Evolutionary conservation across 441 rosid species (phyloP).

Genomic region (Syzygium malaccense): DNA sequence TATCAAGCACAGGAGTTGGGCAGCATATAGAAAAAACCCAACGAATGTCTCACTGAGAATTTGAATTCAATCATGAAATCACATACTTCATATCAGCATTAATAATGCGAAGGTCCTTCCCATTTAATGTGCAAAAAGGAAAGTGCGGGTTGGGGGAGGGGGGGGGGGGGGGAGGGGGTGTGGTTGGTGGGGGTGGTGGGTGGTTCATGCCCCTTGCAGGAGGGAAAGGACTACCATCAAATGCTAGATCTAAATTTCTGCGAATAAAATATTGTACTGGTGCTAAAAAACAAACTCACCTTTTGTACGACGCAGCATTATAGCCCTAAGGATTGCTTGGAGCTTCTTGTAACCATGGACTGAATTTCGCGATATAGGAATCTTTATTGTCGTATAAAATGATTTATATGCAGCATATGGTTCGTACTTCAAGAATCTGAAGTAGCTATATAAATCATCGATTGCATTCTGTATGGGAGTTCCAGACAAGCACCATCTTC

Average conservation of each 20-base stretch:
- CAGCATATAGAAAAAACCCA: not conserved
- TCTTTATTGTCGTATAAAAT: constrained; percentile 60
- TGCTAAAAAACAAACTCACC: constrained; percentile 31
- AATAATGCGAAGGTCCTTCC: not conserved
- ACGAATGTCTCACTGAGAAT: not conserved
- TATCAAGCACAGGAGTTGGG: not conserved
- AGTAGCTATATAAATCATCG: constrained; percentile 92
- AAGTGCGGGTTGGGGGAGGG: too few species aligned
- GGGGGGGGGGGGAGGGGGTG: too few species aligned
- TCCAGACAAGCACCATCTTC: constrained; percentile 98
- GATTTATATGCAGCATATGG: constrained; percentile 73
- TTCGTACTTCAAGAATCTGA: constrained; percentile 85
- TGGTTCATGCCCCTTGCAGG: not conserved
- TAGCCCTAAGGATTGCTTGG: constrained; percentile 82
- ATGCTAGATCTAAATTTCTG: not conserved
- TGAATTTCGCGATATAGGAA: constrained; percentile 66
- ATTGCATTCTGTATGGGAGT: constrained; percentile 94
- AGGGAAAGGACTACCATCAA: not conserved
- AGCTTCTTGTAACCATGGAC: constrained; percentile 87
- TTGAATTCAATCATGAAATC: not conserved
- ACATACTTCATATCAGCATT: not conserved
- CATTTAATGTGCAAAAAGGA: not conserved
- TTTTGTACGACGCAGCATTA: constrained; percentile 98
- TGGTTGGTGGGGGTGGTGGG: not conserved
- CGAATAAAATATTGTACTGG: not conserved